Evolutionary conservation across 306 rosid genomes (phyloP).

Genomic region (Comarum palustre): DNA sequence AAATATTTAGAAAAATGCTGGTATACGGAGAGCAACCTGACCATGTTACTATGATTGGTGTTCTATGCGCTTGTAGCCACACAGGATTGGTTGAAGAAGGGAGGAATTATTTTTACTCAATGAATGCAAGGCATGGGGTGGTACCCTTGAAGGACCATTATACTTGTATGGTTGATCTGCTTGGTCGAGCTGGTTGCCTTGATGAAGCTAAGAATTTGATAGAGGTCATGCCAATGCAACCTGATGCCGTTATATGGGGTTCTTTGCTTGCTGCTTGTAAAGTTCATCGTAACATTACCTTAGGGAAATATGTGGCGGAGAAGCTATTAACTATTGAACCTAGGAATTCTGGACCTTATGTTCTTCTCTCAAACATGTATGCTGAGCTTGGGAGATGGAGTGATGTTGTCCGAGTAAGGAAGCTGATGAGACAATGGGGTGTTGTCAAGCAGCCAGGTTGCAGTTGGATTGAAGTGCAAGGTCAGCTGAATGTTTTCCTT

Average conservation of each 20-base stretch:
- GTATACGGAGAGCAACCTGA: slow-evolving; percentile 25
- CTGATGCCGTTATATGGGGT: slow-evolving; percentile 33
- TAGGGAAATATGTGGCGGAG: slow-evolving; percentile 23
- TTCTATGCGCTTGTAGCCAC: slow-evolving; percentile 31
- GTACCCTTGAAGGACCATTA: slow-evolving; percentile 33
- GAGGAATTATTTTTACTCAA: slow-evolving; percentile 9
- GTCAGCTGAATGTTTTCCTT: no score
- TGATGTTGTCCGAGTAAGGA: slow-evolving; percentile 12
- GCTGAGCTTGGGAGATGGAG: slow-evolving; percentile 33
- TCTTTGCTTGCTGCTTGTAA: slow-evolving; percentile 34
- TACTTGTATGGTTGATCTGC: slow-evolving; percentile 35
- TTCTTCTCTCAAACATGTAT: slow-evolving; percentile 29
- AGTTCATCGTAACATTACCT: slow-evolving; percentile 25
- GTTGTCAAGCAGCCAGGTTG: no score
- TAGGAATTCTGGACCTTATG: slow-evolving; percentile 31
- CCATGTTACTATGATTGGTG: slow-evolving; percentile 38
- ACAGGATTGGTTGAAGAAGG: slow-evolving; percentile 32
- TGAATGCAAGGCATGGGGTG: slow-evolving; percentile 23
- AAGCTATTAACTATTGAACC: slow-evolving; percentile 28
- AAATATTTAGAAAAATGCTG: slow-evolving; percentile 25
- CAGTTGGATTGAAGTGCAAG: no score
- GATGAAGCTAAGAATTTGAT: slow-evolving; percentile 28
- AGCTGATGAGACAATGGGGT: no score
- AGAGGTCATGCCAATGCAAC: slow-evolving; percentile 34
- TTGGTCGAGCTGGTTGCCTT: slow-evolving; percentile 31